Evolutionary conservation across 129 eudicot genomes (phyloP), one percentile per base, ranked within the genome.

Genomic region (Apium graveolens): DNA sequence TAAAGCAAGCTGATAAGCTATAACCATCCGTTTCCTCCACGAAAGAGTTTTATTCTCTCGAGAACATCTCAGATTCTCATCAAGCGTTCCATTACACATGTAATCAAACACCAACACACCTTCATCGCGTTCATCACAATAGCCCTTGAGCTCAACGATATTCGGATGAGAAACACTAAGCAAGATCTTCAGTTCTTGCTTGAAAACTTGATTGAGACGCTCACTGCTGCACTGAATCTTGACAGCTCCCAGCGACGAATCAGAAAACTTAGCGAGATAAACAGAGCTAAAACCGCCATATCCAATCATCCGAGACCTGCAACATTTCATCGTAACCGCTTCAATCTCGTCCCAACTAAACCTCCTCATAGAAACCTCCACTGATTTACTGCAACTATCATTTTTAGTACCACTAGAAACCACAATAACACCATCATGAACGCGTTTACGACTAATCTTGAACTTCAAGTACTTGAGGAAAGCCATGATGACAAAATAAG

Each of bases 281-380:
- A 93, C 98, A 0, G 89, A 88, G 24, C 98, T 93, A 70, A 90
- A 90, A 0, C 98, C 98, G 18, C 98, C 98, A 29, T 83, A 85
- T 17, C 91, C 96, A 46, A 93, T 90, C 21, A 82, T 85, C 27
- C 57, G 62, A 38, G 81, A 78, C 10, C 24, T 57, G 1, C 81
- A 86, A 80, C 87, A 85, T 74, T 90, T 81, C 78, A 27, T 46
- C 5, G 85, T 85, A 7, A 63, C 18, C 73, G 66, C 87, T 79
- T 80, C 73, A 41, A 90, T 80, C 55, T 93, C 89, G 2, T 84
- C 91, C 92, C 93, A 89, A 5, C 76, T 68, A 66, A 83, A 85
- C 55, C 74, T 84, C 77, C 79, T 82, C 3, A 68, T 18, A 14
- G 26, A 35, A 69, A 34, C 73, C 9, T 69, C 27, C 3, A 31